Base-by-base conservation (phyloP, 2,329 filamentous ascomycete species). In the Cladosporium phlei region DNA sequence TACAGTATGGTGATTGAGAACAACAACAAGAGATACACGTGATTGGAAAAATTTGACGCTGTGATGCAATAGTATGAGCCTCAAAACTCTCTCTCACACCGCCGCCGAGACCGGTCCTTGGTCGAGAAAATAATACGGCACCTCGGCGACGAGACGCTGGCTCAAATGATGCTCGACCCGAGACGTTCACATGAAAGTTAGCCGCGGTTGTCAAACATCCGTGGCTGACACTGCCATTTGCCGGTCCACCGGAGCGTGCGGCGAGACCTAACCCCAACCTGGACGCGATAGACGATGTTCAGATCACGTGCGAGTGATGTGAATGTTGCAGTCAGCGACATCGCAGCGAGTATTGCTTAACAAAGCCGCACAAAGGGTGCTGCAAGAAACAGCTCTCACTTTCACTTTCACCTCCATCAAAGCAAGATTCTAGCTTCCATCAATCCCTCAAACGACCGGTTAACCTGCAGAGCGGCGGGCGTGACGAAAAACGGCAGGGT, bases 401-500 rank as follows among this genome's bases (percentile, higher is more conserved):
- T n/a, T 12, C 4, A n/a, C 27, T 12, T 10, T 29, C 27, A 9
- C 27, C 27, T 10, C 9, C 5, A 29, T 29, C 27, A 29, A n/a
- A 29, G 14, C 27, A 29, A 6, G 3, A n/a, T n/a, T n/a, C n/a
- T n/a, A n/a, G n/a, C n/a, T n/a, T n/a, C n/a, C n/a, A n/a, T n/a
- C n/a, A n/a, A n/a, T n/a, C n/a, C n/a, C n/a, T n/a, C n/a, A n/a
- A 37, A 17, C 21, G 16, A 5, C 30, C 42, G 42, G 25, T 11
- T 21, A 14, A 3, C 17, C 32, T 37, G 32, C 42, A 45, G 32
- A 37, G 12, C 25, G 21, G 30, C 24, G 42, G 29, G 24, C 37
- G 42, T 45, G 42, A 45, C 42, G 42, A 35, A 16, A 43, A 43
- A n/a, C 16, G 14, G 39, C 39, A 43, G 39, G 39, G 37, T 39